A percentile compares a stretch with the other conserved stretches of the same genome.
Conservation (phyloP, 176 grass and related monocot genomes). For the Thalia dealbata region DNA sequence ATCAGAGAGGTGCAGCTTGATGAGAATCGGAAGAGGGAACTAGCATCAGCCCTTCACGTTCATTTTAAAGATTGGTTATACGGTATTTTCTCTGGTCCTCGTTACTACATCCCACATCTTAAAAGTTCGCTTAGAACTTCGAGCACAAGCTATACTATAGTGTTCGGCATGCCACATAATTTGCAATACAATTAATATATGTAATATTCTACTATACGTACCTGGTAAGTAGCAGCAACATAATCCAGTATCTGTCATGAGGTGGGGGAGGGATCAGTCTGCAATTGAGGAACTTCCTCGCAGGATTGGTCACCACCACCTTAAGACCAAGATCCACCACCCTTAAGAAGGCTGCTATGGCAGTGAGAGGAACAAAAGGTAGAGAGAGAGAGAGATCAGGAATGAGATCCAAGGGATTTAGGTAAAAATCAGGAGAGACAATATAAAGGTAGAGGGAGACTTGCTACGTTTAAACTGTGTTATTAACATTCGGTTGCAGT, state of each 20-base stretch:
- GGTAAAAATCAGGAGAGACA: background rate
- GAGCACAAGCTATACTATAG: background rate
- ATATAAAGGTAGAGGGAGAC: background rate
- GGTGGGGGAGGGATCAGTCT: too few species aligned
- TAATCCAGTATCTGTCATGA: background rate
- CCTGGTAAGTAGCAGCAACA: background rate
- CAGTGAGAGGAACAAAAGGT: background rate
- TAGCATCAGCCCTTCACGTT: constrained; percentile 21
- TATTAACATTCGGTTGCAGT: background rate
- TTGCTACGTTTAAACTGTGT: background rate
- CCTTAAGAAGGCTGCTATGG: background rate
- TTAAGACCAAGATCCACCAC: background rate
- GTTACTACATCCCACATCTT: background rate
- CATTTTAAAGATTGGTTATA: constrained; percentile 32
- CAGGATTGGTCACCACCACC: background rate
- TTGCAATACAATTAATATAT: too few species aligned
- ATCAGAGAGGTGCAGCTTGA: constrained; percentile 21
- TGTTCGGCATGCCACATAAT: too few species aligned
- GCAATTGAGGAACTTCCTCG: too few species aligned
- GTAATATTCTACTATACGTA: background rate
- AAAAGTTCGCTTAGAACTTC: background rate
- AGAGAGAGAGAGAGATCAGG: too few species aligned
- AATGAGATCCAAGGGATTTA: background rate
- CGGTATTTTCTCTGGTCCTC: background rate
- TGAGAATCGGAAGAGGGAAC: constrained; percentile 19